Base-by-base conservation (phyloP, 2,329 filamentous ascomycete species). In the Fusarium sublunatum region DNA sequence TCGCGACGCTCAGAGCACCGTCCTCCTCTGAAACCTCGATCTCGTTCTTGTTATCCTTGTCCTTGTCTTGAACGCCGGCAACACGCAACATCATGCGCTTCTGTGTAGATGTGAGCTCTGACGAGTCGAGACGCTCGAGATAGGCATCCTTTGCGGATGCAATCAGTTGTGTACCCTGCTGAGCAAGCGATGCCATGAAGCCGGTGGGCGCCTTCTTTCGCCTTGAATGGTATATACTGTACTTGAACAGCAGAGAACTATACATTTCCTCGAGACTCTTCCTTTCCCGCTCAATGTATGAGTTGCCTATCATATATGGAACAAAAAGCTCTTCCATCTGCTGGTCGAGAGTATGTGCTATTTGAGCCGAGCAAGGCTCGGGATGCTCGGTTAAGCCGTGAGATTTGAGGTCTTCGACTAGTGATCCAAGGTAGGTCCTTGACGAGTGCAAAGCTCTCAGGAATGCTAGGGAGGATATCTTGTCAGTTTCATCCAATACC, bases 311-410 rank as follows among this genome's bases (percentile, higher is more conserved):
- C 8, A 91, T 81, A 67, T 90, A 90, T 1, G 88, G 88, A 13
- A 90, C 84, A 63, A 90, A 94, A 3, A 94, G 78, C 72, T 94
- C 91, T 71, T 93, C 91, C 59, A 94, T 78, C 74, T 91, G 88
- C 68, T 90, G 88, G 61, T 91, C 88, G 31, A 91, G 76, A 75
- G 83, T 96, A 82, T 82, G 87, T 2, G 93, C 87, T 28, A 93
- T 96, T 69, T 94, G 91, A 0, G 92, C 89, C 3, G 93, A 95
- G 51, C 91, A 93, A 1, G 93, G 89, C 69, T 98, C 95, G 0
- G 95, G 95, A 70, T 98, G 91, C 73, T 99, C 96, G 5, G 94
- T 98, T 67, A 99, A 80, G 5, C 96, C 95, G 72, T 99, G 96
- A 0, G 91, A 83, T 76, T 99, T 99, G 49, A 99, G 80, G 64